Evolutionary conservation across 257 asterid species (phyloP), one percentile per base, ranked within the genome.

Genomic region (Salvia splendens): DNA sequence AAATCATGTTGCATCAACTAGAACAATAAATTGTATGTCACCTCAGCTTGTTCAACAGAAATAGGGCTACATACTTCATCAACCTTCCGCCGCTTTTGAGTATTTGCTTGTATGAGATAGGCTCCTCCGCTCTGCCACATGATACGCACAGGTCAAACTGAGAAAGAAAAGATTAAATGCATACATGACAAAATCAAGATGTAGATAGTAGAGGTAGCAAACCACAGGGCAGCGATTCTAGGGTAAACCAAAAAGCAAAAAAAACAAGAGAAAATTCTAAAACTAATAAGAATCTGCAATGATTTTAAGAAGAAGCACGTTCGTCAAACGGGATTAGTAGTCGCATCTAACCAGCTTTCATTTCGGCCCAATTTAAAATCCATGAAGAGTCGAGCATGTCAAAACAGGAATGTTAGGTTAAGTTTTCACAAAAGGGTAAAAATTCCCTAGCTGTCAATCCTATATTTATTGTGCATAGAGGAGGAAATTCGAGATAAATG

Each of bases 101-200:
- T 94, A 77, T 91, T 91, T 42, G 97, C 96, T 78, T 65, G 84
- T 73, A 94, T 87, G 70, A 88, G 96, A 79, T 80, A 94, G 45
- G 87, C 93, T 67, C 81, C 87, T 77, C 88, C 96, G 74, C 70
- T 85, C 99, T 94, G 84, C 65, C 78, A 79, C 58, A 64, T 33
- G 46, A 73, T 49, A 65, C 24, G 35, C 57, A 71, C 43, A 74
- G 32, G 65, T 68, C 67, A 75, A 67, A 72, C 56, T 32, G 40
- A 66, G 80, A 45, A 10, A 64, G 12, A 30, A 72, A 28, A 60
- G 24, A 69, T 57, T 55, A 71, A 53, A 54, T 70, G 32, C 6
- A 41, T 7, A 14, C 32, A 59, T 30, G 64, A 20, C 16, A 65
- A 58, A 64, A 42, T 47, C 35, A 41, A 41, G 10, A 9, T 8